Conservation (phyloP, 2,329 filamentous ascomycete species). For the Volutella citrinella region DNA sequence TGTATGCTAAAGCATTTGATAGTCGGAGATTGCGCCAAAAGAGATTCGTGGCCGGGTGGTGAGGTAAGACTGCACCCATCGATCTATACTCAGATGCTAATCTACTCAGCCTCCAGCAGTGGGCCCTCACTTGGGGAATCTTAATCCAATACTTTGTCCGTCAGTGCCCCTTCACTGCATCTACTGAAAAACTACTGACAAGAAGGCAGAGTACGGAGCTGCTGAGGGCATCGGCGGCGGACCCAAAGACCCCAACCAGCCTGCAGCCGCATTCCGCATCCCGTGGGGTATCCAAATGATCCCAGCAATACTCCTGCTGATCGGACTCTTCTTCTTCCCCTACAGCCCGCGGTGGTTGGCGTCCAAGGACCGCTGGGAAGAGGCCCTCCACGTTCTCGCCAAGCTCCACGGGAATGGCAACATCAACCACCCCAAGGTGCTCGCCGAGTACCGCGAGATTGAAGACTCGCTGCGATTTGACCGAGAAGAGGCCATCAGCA, state of each 20-base stretch:
- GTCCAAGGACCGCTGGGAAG: slow-evolving; percentile 63
- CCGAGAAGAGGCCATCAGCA: slow-evolving; percentile 47
- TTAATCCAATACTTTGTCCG: slow-evolving; percentile 65
- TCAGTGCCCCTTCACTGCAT: no score
- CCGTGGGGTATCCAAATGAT: slow-evolving; percentile 61
- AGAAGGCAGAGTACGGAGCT: slow-evolving; percentile 62
- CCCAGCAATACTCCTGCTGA: slow-evolving; percentile 50
- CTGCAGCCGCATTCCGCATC: slow-evolving; percentile 54
- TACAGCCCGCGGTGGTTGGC: slow-evolving; percentile 70
- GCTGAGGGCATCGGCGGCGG: slow-evolving; percentile 50
- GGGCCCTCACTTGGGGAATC: slow-evolving; percentile 70
- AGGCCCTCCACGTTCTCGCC: slow-evolving; percentile 57
- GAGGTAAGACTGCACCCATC: slow-evolving; percentile 12
- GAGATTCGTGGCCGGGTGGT: slow-evolving; percentile 60
- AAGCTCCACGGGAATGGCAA: slow-evolving; percentile 57
- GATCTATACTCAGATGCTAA: neutral
- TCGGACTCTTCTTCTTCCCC: slow-evolving; percentile 59
- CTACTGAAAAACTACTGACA: no score
- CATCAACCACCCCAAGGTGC: slow-evolving; percentile 53
- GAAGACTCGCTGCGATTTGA: slow-evolving; percentile 53
- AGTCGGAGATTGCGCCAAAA: slow-evolving; percentile 59
- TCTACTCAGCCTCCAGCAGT: slow-evolving; percentile 53
- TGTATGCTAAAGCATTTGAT: no score
- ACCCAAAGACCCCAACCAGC: slow-evolving; percentile 47
- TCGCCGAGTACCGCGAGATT: slow-evolving; percentile 62